phyloP scores from a whole-genome alignment of 345 rosid genomes.

The Salix viminalis region DNA sequence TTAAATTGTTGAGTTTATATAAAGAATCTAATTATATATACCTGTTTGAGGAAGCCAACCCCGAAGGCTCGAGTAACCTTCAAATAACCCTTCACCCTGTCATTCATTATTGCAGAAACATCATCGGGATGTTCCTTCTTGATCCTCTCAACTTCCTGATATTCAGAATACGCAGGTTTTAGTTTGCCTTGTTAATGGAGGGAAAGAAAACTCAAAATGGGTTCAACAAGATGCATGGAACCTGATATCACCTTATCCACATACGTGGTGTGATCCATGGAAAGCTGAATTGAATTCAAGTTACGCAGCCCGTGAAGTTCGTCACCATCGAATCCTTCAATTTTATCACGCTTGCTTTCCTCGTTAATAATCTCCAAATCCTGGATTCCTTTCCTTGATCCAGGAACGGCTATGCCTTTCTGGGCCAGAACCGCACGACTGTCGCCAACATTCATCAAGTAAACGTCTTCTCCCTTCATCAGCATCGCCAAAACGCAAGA shows the following conservation, averaged over 20 bases:
- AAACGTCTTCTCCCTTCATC: conserved; percentile 88
- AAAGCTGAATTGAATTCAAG: conserved; percentile 64
- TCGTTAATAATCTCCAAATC: conserved; percentile 55
- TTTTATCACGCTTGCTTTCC: conserved; percentile 7
- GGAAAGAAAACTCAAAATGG: no score
- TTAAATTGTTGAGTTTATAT: background rate
- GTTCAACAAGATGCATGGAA: background rate
- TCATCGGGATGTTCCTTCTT: conserved; percentile 79
- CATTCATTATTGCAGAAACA: conserved; percentile 58
- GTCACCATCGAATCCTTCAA: conserved; percentile 1
- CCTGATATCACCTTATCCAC: conserved; percentile 50
- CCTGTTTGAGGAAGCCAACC: conserved; percentile 93
- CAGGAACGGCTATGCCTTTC: conserved; percentile 34
- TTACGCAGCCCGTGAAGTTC: conserved; percentile 18
- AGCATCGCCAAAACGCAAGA: conserved; percentile 83
- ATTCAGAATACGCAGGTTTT: background rate
- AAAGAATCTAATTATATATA: conserved; percentile 1
- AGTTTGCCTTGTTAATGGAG: no score
- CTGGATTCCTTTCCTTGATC: conserved; percentile 44
- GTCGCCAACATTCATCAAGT: conserved; percentile 89
- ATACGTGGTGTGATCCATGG: conserved; percentile 74
- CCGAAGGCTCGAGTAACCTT: conserved; percentile 97
- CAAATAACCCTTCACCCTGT: conserved; percentile 87
- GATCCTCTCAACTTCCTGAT: conserved; percentile 84
- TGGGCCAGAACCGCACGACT: conserved; percentile 73